Conservation (phyloP, 2,329 filamentous ascomycete species). For the Colletotrichum zoysiae region DNA sequence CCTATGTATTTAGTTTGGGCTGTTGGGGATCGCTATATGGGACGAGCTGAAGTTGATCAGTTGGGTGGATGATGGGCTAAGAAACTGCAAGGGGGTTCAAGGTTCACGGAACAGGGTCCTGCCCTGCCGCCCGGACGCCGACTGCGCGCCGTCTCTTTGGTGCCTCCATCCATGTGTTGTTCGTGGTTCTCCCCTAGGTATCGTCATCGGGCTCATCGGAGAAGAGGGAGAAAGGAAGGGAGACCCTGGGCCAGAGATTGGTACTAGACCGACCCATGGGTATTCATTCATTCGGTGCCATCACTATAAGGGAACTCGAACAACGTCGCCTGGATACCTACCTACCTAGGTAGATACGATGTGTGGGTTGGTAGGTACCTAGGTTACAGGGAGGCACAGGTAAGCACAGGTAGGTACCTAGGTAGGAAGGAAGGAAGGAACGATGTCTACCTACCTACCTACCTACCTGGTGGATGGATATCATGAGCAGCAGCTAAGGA, state of each 20-base stretch:
- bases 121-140: constrained; percentile 31
- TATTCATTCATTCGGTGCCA: too few species aligned
- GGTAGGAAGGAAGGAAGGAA: too few species aligned
- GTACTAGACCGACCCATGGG: too few species aligned
- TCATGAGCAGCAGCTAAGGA: too few species aligned
- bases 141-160: constrained; percentile 29
- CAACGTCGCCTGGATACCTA: not conserved
- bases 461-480: too few species aligned
- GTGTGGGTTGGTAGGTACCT: too few species aligned
- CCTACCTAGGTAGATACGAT: not conserved
- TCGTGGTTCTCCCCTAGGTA: not conserved
- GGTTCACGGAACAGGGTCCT: constrained; percentile 31
- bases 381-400: too few species aligned
- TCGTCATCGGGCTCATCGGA: constrained; percentile 8
- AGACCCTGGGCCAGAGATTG: not conserved
- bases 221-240: not conserved
- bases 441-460: too few species aligned
- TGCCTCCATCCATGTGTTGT: constrained; percentile 22
- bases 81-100: constrained; percentile 24
- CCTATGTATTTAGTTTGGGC: not conserved
- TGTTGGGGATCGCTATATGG: constrained; percentile 2
- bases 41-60: constrained; percentile 1
- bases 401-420: too few species aligned
- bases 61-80: not conserved
- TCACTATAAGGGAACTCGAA: too few species aligned